Base-by-base conservation (phyloP, 2,329 filamentous ascomycete genomes). In the Penicillium polonicum region DNA sequence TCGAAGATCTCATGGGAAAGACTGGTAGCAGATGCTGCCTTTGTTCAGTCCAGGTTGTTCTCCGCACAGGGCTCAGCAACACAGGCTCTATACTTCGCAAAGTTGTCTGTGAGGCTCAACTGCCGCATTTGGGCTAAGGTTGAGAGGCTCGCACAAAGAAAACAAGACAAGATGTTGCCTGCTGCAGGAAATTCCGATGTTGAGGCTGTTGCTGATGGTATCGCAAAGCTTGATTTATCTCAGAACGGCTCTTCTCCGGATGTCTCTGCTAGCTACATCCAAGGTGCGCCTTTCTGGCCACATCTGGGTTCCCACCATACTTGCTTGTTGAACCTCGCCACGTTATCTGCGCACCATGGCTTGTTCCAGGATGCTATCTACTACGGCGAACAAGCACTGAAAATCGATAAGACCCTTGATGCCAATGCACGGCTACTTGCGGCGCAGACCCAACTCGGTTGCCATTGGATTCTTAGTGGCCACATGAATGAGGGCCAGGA, bases 361-460 rank as follows among this genome's bases (percentile, higher is more conserved):
- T 84, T 96, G 75, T 91, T 92, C 62, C 87, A 91, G 59, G 93
- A 97, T 72, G 93, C 93, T 2, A 78, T 93, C 0, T 94, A 92
- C 71, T 95, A 96, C 65, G 88, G 89, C 1, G 89, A 97, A 65
- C 89, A 94, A 66, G 92, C 92, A 0, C 80, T 88, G 53, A 91
- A 89, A 67, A 84, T 96, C 59, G 90, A 90, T 23, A 81, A 83
- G 58, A 85, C 83, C n/a, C 84, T 89, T 9, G 79, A 83, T 48
- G 87, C 89, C 0, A 80, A 83, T 36, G 80, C 87, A 13, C 76
- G 82, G 2, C 70, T 79, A 29, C 73, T 78, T 21, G 76, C 80
- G 39, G 80, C 78, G 45, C 73, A 79, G 65, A 76, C 78, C 48
- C 67, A 81, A 63, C 67, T 80, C 50, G 78, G 77, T 15, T 73